Percentiles rank a stretch among this genome's conserved stretches.
phyloP scores from a whole-genome alignment of 805 yeast genomes.

The Yamadazyma paraphyllophila region DNA sequence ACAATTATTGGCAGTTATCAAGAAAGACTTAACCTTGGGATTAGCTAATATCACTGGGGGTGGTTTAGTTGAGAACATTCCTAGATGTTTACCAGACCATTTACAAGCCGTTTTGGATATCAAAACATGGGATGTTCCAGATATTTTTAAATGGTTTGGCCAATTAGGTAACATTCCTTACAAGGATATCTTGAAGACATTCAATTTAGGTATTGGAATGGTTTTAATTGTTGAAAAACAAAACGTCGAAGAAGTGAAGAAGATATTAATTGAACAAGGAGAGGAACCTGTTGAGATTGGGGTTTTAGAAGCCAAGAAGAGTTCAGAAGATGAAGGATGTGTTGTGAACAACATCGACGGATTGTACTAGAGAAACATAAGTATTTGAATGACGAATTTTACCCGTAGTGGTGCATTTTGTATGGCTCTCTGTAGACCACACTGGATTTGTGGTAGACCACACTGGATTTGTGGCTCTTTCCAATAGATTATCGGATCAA shows the following conservation, averaged over 20 bases:
- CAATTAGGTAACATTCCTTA: slow-evolving; percentile 86
- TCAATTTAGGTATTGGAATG: slow-evolving; percentile 97
- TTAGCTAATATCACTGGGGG: slow-evolving; percentile 98
- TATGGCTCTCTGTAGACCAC: too few species aligned
- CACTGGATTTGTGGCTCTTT: too few species aligned
- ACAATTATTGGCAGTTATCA: slow-evolving; percentile 74
- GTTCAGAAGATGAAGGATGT: slow-evolving; percentile 58
- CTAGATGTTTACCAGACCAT: slow-evolving; percentile 83
- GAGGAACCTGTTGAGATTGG: slow-evolving; percentile 66
- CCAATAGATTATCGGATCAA: too few species aligned
- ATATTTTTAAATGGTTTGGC: slow-evolving; percentile 92
- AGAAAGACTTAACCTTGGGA: slow-evolving; percentile 70
- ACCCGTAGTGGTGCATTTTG: too few species aligned
- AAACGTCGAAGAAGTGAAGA: slow-evolving; percentile 57
- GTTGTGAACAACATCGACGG: slow-evolving; percentile 49
- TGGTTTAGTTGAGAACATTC: slow-evolving; percentile 93
- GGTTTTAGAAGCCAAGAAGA: slow-evolving; percentile 30
- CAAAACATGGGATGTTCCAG: slow-evolving; percentile 78
- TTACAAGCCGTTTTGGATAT: slow-evolving; percentile 82
- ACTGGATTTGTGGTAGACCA: too few species aligned
- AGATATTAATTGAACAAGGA: slow-evolving; percentile 57
- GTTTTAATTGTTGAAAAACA: slow-evolving; percentile 74
- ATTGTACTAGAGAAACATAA: slow-evolving; percentile 18
- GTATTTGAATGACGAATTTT: not conserved
- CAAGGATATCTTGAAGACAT: slow-evolving; percentile 81